A percentile compares a stretch with the other conserved stretches of the same genome.
Conservation (phyloP, 1,139 yeast genomes). For the Scheffersomyces parashehatae region DNA sequence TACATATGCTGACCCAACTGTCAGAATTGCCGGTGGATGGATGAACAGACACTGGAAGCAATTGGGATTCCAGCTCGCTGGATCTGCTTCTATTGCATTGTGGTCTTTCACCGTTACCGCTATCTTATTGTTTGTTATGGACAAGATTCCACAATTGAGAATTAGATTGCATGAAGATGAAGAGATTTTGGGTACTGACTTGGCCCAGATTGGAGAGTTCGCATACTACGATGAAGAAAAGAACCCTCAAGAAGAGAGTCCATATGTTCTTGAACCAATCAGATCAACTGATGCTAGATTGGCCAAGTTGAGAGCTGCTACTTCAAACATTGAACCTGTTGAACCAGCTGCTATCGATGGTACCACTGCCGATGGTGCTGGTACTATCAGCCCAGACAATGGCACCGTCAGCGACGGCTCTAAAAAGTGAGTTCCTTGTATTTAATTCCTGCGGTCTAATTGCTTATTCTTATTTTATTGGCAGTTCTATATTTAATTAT, state of each 20-base stretch:
- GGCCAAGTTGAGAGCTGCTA: conserved; percentile 33
- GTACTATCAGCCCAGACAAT: conserved; percentile 20
- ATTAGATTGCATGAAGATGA: conserved; percentile 87
- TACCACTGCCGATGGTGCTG: conserved; percentile 19
- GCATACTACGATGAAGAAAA: conserved; percentile 57
- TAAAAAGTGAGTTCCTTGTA: conserved; percentile 9
- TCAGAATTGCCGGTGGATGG: conserved; percentile 86
- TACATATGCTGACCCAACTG: conserved; percentile 46
- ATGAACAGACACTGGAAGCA: conserved; percentile 85
- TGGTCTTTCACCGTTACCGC: conserved; percentile 84
- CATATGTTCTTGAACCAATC: conserved; percentile 75
- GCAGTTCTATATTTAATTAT: not conserved
- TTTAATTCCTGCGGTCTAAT: too few relatives aligned
- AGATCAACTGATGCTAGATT: conserved; percentile 56
- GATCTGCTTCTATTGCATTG: conserved; percentile 66
- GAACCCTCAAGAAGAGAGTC: conserved; percentile 18
- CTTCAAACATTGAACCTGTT: conserved; percentile 15
- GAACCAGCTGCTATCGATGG: conserved; percentile 12
- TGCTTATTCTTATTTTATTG: too few relatives aligned
- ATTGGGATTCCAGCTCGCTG: conserved; percentile 93
- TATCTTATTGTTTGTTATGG: conserved; percentile 68
- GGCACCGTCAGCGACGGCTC: conserved; percentile 22
- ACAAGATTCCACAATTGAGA: conserved; percentile 79
- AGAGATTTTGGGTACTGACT: conserved; percentile 86
- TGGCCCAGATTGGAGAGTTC: conserved; percentile 84